Evolutionary conservation across 768 basidiomycete genomes (phyloP), one percentile per base, ranked within the genome.

Genomic region (Mrakia blollopis): DNA sequence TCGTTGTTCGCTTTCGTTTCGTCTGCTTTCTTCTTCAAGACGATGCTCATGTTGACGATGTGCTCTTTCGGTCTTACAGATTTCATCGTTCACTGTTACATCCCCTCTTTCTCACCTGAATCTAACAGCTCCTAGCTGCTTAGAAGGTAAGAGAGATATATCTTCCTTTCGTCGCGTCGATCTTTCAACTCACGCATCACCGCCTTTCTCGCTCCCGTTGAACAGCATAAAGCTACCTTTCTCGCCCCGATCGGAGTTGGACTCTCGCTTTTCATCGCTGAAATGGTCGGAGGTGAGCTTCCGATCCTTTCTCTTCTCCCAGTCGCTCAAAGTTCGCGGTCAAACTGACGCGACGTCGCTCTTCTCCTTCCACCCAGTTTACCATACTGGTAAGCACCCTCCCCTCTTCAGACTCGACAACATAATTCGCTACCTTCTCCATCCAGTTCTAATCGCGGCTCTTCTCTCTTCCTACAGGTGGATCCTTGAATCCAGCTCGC

Each of bases 171-270:
- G 11, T 4, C 14, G 16, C 57, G 6, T 28, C 57, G 57, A 8
- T 7, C 25, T 9, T 18, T 11, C 10, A 23, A 35, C 23, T 16
- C 11, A 30, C 63, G 32, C 63, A 23, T 35, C n/a, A n/a, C n/a
- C n/a, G n/a, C n/a, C 10, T 30, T 65, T 23, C 28, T 35, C 5
- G 23, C 21, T 39, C 32, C 13, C 37, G 21, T 65, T 14, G 10
- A 3, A n/a, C 71, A 77, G 80, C 82, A 83, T 80, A 84, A 85
- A 73, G 85, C 84, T 0, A 85, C 85, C 0, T 85, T 83, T 80
- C 81, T 86, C 47, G 85, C 85, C 18, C 85, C 85, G 0, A 82
- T 86, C 77, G 85, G 85, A 65, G 85, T 86, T 72, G 85, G 84
- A 74, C 80, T 83, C 2, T 80, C 83, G 23, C 78, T 83, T 1